These are phyloP conservation scores for Meyerozyma smithsonii DNA, from an alignment of 1,139 yeast genomes.

Conservation along the genomic window DNA sequence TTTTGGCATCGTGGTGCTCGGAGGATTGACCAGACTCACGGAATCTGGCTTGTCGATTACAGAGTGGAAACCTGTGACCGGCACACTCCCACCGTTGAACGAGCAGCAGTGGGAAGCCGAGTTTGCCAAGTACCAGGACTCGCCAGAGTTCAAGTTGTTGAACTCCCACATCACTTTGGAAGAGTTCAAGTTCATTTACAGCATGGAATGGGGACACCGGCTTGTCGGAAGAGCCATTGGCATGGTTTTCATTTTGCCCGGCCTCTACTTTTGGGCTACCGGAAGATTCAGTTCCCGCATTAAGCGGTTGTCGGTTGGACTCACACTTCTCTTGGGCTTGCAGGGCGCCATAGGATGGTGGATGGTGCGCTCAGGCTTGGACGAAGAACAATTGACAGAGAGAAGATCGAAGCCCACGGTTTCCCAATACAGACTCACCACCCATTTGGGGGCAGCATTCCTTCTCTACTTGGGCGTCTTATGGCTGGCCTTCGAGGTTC, in stretches of 20 bases:
- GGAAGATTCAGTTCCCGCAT: constrained; percentile 67
- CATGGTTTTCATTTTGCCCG: constrained; percentile 75
- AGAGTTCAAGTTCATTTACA: constrained; percentile 90
- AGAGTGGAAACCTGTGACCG: constrained; percentile 98
- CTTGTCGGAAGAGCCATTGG: constrained; percentile 91
- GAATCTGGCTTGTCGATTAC: constrained; percentile 96
- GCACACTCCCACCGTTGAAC: constrained; percentile 81
- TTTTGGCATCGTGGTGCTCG: constrained; percentile 93
- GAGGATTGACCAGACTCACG: constrained; percentile 91
- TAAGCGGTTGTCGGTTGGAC: constrained; percentile 62
- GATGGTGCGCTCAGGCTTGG: constrained; percentile 98
- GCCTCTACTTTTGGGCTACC: constrained; percentile 68
- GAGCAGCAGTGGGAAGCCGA: constrained; percentile 82
- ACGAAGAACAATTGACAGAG: constrained; percentile 71
- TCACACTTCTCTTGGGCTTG: constrained; percentile 75
- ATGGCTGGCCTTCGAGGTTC: constrained; percentile 81
- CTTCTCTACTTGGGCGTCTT: constrained; percentile 82
- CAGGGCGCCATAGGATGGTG: constrained; percentile 99
- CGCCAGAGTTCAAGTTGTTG: constrained; percentile 88
- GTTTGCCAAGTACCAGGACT: constrained; percentile 70
- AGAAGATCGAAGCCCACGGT: constrained; percentile 92
- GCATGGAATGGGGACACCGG: constrained; percentile 98
- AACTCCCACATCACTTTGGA: constrained; percentile 89
- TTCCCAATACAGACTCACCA: constrained; percentile 88
- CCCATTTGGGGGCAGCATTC: constrained; percentile 94